Evolutionary conservation across 2,329 filamentous ascomycete genomes (phyloP), one percentile per base, ranked within the genome.

Genomic region (Zarea fungicola): DNA sequence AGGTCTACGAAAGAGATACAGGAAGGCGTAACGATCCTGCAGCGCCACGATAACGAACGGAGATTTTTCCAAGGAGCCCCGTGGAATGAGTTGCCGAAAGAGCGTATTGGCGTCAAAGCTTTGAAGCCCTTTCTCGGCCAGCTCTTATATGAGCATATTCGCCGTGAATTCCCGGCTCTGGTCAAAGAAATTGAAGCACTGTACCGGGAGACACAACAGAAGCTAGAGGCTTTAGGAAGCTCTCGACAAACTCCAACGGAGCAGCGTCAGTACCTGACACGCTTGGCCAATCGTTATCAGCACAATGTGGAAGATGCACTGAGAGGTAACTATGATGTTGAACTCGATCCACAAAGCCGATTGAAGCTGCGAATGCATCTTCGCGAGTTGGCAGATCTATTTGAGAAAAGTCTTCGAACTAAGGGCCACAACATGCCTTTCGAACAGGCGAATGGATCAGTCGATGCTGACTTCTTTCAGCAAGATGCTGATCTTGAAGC

Each of bases 301-400:
- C 41, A 28, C 28, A 43, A 43, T 26, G 28, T 43, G 28, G 41
- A 43, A 34, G 41, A 43, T 16, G 41, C 41, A 18, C 41, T 43
- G 2, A 43, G 34, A 29, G 41, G 41, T 28, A 43, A 43, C 19
- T 43, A 43, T 21, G 10, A 6, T 9, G 41, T 23, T 11, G 41
- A 34, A 9, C 41, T 43, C 9, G 16, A 32, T 9, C 3, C 14
- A 3, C 28, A 34, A 18, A 43, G 41, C 14, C 28, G n/a, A 19
- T 21, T 43, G 18, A 43, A 43, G 28, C 16, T 43, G 9, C 28
- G 41, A 23, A 43, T 43, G 41, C 41, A 43, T 34, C 41, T 43
- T 43, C 28, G 28, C 19, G 34, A 43, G 10, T 11, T 43, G 28
- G 41, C 41, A 10, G 28, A 43, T 19, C 11, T 19, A n/a, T 43